Base-by-base conservation (phyloP, 2,329 filamentous ascomycete genomes). In the Aotearoamyces nothofagi region DNA sequence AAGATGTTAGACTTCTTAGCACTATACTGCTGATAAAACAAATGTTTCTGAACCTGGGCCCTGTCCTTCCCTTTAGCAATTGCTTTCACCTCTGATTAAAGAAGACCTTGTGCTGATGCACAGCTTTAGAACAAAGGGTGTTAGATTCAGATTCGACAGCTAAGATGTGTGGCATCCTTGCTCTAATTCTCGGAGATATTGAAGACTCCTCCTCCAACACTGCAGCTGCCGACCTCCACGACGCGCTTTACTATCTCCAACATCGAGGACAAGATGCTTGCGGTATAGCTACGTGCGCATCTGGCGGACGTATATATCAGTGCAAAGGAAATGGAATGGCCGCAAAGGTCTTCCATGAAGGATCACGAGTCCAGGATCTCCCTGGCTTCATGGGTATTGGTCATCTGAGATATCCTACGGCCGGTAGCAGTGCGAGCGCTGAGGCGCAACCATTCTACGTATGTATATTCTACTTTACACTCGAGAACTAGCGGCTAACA, bases 261-360 rank as follows among this genome's bases (percentile, higher is more conserved):
- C 66, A 61, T 47, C 69, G 80, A 46, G 81, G 82, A 30, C 83
- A 92, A 53, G 84, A 93, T 74, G 84, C 84, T 27, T 80, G 75
- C 31, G 84, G 84, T 38, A 87, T 93, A 42, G 72, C 83, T 27
- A 79, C 61, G 43, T 83, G 63, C 63, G 76, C 66, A 41, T 66
- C 60, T 9, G 80, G 80, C 19, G 84, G 86, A 36, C 68, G 82
- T 24, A 77, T 93, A 41, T 87, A 78, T 51, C 82, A 92, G 50
- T 78, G 79, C 61, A 94, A 94, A 58, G 83, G 83, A 40, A 83
- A 84, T 48, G 86, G 84, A 31, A 78, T 93, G 66, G 84, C 79
- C 22, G 69, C 76, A 33, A 80, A 76, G 50, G 83, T 92, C 42
- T 92, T 93, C 55, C 64, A 76, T 30, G 79, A 92, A 39, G 84